Base-by-base conservation (phyloP, 1,139 yeast genomes). In the Hyphopichia wangnamkhiaoensis region DNA sequence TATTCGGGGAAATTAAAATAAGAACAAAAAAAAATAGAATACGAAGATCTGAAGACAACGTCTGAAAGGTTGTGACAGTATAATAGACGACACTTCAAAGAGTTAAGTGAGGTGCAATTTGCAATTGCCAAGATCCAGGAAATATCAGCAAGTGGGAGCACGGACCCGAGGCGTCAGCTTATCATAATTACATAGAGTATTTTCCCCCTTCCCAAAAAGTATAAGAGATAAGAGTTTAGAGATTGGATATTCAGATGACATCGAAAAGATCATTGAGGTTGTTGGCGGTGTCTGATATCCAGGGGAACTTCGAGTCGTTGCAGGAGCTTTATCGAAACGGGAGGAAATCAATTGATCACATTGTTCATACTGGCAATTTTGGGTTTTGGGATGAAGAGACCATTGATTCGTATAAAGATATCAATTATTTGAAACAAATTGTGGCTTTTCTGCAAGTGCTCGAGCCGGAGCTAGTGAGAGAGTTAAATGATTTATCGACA, bases 291-390 rank as follows among this genome's bases (percentile, higher is more conserved):
- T 59, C 69, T 12, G 73, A 67, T 44, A 51, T 65, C 34, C 71
- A 63, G 44, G 73, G 72, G 8, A 60, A 65, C 46, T 51, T 65
- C 43, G 50, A 55, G 29, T 50, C 54, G 5, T 38, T 57, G 21
- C 43, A 40, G 3, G 45, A 47, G 17, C 41, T 61, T 16, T 57
- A 53, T 40, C 42, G 53, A 9, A 42, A 46, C 12, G 54, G 58
- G 31, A 32, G 28, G 15, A 42, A 32, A 43, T 48, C 52, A 6
- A 43, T 58, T 12, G 61, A 61, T 46, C 32, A 73, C 21, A 74
- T 86, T 25, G 66, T 86, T 13, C 94, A 85, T 55, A 82, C 90
- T 2, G 94, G 94, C 13, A 84, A 83, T 49, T 85, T 86, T 63
- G 95, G 95, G 13, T 84, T 86, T 55, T 80, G 86, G 65, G 85